Conservation (phyloP, 1,284 basidiomycete genomes). For the Phaffia rhodozyma region DNA sequence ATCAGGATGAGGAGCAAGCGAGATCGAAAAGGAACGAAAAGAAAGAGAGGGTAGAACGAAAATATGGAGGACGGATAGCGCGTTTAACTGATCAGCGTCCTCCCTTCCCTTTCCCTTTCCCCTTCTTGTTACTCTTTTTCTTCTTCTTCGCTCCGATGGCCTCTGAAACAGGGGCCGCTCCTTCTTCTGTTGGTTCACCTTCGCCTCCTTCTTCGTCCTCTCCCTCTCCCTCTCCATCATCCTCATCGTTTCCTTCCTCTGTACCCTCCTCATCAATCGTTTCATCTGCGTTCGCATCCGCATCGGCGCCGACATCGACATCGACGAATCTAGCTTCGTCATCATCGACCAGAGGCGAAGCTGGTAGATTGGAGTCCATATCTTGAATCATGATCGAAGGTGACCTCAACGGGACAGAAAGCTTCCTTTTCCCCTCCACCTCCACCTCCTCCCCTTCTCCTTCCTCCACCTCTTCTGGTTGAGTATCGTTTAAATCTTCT, state of each 20-base stretch:
- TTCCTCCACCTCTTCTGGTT: background rate
- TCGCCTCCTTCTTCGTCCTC: constrained; percentile 7
- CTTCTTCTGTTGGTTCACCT: background rate
- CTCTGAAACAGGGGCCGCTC: background rate
- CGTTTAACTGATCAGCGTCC: too few species aligned
- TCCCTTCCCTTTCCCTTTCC: constrained; percentile 16
- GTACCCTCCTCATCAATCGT: constrained; percentile 1
- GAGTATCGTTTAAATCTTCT: too few species aligned
- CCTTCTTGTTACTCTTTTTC: constrained; percentile 21
- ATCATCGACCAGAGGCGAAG: too few species aligned
- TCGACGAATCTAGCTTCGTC: too few species aligned
- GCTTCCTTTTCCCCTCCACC: background rate
- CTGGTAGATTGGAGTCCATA: too few species aligned
- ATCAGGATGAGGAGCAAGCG: too few species aligned
- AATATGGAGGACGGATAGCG: too few species aligned
- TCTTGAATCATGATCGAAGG: too few species aligned
- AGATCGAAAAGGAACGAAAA: too few species aligned
- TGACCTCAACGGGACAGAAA: too few species aligned
- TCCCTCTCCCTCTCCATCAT: constrained; percentile 17
- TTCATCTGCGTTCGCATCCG: background rate
- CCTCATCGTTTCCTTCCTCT: constrained; percentile 10
- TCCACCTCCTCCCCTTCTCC: background rate
- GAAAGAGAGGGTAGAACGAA: too few species aligned
- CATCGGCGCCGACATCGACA: constrained; percentile 1
- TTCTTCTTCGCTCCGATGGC: constrained; percentile 4